A percentile compares a stretch with the other conserved stretches of the same genome.
These are phyloP conservation scores for Trypanosoma brucei DNA, from an alignment of 208 protist genomes.

Conservation along the genomic window DNA sequence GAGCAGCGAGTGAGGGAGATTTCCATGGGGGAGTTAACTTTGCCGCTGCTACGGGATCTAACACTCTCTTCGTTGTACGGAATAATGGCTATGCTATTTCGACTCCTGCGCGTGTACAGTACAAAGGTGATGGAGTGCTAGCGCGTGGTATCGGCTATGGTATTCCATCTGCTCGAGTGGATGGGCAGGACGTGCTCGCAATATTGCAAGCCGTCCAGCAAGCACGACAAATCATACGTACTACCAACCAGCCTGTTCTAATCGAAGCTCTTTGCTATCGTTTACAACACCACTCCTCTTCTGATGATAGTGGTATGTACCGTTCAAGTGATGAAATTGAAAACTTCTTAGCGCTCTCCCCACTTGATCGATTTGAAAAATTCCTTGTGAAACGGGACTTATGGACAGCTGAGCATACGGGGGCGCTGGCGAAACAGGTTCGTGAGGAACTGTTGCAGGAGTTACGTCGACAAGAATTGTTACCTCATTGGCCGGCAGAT, in stretches of 20 bases:
- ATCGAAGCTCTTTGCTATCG: constrained; percentile 98
- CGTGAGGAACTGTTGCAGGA: constrained; percentile 49
- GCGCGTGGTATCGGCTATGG: constrained; percentile 80
- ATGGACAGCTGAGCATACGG: constrained; percentile 56
- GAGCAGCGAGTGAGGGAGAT: constrained; percentile 95
- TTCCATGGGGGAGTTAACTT: constrained; percentile 97
- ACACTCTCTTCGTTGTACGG: constrained; percentile 93
- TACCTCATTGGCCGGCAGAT: constrained; percentile 54
- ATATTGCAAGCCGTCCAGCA: constrained; percentile 88
- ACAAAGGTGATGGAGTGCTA: constrained; percentile 92
- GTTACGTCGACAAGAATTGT: constrained; percentile 63
- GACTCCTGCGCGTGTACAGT: constrained; percentile 94
- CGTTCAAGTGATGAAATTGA: constrained; percentile 57
- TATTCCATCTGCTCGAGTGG: constrained; percentile 90
- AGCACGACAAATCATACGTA: constrained; percentile 83
- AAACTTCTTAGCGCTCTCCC: constrained; percentile 45
- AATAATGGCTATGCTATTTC: constrained; percentile 96
- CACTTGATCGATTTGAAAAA: constrained; percentile 65
- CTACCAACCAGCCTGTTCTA: constrained; percentile 81
- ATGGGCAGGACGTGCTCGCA: constrained; percentile 96
- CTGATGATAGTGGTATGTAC: constrained; percentile 93
- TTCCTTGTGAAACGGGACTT: constrained; percentile 48
- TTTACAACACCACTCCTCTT: constrained; percentile 93
- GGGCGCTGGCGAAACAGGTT: constrained; percentile 32
- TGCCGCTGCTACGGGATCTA: constrained; percentile 87